Evolutionary conservation across 495 filamentous ascomycete species (phyloP).

Genomic region (Hypoxylon subgilvum): DNA sequence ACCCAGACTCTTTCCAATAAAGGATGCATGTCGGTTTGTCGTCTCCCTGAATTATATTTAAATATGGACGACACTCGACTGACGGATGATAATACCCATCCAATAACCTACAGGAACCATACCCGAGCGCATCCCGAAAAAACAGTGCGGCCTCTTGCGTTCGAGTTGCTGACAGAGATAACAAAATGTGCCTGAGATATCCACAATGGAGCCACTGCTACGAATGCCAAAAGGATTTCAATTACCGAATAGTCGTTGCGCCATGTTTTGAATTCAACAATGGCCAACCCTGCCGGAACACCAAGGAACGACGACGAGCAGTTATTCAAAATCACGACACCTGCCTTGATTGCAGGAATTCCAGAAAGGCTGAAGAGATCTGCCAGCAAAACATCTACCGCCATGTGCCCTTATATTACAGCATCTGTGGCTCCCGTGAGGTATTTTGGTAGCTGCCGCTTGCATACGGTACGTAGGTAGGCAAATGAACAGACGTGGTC

Average conservation of each 20-base stretch:
- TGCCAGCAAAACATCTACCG: slow-evolving; percentile 24
- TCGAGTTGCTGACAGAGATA: no score
- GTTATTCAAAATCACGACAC: slow-evolving; percentile 4
- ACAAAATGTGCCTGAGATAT: slow-evolving; percentile 18
- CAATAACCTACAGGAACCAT: no score
- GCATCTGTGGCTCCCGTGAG: slow-evolving; percentile 9
- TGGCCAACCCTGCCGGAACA: not conserved
- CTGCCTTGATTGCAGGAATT: slow-evolving; percentile 9
- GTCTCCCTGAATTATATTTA: no score
- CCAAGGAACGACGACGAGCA: not conserved
- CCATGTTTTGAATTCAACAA: slow-evolving; percentile 11
- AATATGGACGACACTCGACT: no score
- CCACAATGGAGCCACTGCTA: slow-evolving; percentile 19
- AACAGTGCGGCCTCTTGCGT: no score
- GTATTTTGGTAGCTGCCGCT: slow-evolving; percentile 18
- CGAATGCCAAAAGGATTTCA: slow-evolving; percentile 20
- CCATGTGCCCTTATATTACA: slow-evolving; percentile 17
- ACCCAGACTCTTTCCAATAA: no score
- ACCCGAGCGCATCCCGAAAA: no score
- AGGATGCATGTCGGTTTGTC: no score
- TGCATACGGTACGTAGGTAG: no score
- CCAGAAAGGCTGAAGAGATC: slow-evolving; percentile 19
- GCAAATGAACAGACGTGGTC: no score
- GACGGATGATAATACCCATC: no score
- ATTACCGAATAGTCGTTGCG: not conserved